phyloP scores from a whole-genome alignment of 495 filamentous ascomycete genomes.

The Aspergillus asperescens region DNA sequence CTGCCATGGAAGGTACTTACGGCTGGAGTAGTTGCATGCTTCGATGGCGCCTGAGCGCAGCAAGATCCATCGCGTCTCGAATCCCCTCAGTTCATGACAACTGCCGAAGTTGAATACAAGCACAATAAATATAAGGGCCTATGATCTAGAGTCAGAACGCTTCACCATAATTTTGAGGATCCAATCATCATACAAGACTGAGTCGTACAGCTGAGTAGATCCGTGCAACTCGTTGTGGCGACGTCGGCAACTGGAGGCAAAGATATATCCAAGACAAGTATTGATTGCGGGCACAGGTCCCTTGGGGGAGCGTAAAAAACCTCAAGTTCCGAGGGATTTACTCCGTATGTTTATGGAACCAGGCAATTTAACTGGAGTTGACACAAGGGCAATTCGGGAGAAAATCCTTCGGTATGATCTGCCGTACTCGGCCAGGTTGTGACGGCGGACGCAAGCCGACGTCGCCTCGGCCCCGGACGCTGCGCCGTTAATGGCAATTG shows the following conservation, averaged over 20 bases:
- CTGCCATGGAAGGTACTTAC: conserved; percentile 18
- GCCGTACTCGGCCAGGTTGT: conserved; percentile 20
- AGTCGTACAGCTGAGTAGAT: conserved; percentile 4
- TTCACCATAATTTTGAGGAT: neutral
- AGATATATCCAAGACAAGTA: neutral
- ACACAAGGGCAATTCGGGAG: neutral
- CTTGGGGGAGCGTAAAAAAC: neutral
- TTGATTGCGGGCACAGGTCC: neutral
- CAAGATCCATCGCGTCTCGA: conserved; percentile 30
- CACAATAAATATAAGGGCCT: conserved; percentile 3
- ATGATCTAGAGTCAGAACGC: conserved; percentile 6
- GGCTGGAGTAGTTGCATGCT: conserved; percentile 27
- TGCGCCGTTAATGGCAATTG: neutral
- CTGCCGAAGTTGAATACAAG: neutral
- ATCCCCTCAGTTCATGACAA: conserved; percentile 24
- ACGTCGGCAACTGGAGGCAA: neutral
- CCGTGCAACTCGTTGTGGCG: neutral
- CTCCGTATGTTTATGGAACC: conserved; percentile 11
- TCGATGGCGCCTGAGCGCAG: conserved; percentile 22
- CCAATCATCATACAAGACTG: conserved; percentile 5
- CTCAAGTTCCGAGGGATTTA: conserved; percentile 1
- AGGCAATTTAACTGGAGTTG: conserved; percentile 12
- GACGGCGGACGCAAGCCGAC: conserved; percentile 16
- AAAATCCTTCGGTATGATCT: conserved; percentile 20
- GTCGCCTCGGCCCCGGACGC: conserved; percentile 21